Percentiles rank a stretch among this genome's conserved stretches.
Evolutionary conservation across 2,329 filamentous ascomycete species (phyloP).

Genomic region (Pseudogymnoascus destructans): DNA sequence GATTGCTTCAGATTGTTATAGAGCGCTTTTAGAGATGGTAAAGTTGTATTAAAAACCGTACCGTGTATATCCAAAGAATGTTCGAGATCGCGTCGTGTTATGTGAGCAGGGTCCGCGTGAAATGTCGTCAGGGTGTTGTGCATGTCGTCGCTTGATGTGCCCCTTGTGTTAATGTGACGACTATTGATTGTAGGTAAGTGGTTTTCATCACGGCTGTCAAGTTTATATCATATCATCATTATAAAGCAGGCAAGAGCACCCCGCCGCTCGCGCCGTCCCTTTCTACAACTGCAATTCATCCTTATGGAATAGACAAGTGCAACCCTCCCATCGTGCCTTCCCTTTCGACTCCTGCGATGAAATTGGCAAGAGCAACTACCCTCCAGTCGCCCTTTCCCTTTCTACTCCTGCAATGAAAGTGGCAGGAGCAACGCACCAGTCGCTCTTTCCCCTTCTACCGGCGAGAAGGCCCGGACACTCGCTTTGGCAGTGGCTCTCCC

Average conservation of each 20-base stretch:
- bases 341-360: neutral
- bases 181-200: neutral
- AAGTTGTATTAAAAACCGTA: slow-evolving; percentile 26
- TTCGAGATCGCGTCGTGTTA: neutral
- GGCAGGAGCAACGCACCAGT: neutral
- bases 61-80: slow-evolving; percentile 32
- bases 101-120: neutral
- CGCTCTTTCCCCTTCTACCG: neutral
- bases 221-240: neutral
- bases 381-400: neutral
- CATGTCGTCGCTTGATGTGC: neutral
- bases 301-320: neutral
- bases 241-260: neutral
- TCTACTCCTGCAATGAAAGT: neutral
- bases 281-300: neutral
- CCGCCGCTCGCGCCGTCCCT: neutral
- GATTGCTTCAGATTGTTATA: slow-evolving; percentile 23
- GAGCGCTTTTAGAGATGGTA: neutral
- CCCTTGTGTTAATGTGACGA: neutral
- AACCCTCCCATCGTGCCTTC: neutral
- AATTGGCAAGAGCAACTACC: no score
- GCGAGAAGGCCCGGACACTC: neutral
- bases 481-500: neutral
- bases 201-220: neutral
- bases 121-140: neutral